Conservation (phyloP, 345 rosid species). For the Murraya paniculata region DNA sequence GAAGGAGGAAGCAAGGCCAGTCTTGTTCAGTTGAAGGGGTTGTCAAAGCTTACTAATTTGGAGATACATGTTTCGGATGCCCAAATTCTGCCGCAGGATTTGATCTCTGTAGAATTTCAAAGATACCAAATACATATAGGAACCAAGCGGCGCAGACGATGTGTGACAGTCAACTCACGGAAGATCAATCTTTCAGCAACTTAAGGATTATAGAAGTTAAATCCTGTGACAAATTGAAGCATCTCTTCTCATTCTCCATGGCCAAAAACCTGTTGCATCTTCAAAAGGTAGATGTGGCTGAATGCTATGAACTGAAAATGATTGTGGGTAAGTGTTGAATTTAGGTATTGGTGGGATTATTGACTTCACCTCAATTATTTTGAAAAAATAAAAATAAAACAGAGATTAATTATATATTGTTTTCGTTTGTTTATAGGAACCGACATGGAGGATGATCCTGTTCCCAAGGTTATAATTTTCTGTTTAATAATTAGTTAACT, state of each 20-base stretch:
- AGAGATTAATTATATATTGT: too few relatives aligned
- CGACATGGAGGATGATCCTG: neutral
- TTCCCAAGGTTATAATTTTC: neutral
- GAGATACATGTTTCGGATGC: conserved; percentile 3
- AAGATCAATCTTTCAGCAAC: conserved; percentile 10
- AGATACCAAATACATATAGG: neutral
- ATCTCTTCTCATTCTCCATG: too few relatives aligned
- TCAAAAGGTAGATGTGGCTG: too few relatives aligned
- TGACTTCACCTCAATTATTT: neutral
- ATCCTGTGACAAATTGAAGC: neutral
- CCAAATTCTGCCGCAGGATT: neutral
- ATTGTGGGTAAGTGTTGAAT: neutral
- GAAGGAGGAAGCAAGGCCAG: conserved; percentile 13
- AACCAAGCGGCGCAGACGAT: neutral
- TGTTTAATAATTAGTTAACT: too few relatives aligned
- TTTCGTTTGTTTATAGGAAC: neutral
- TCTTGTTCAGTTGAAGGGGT: conserved; percentile 16
- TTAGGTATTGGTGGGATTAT: neutral
- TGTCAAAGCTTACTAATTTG: conserved; percentile 7
- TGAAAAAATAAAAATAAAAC: too few relatives aligned
- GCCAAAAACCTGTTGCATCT: too few relatives aligned
- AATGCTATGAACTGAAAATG: conserved; percentile 7
- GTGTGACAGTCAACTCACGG: neutral
- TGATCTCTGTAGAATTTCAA: neutral
- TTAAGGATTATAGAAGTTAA: neutral